Evolutionary conservation across 805 yeast genomes (phyloP), one percentile per base, ranked within the genome.

Genomic region (Starmerella sirachaensis): DNA sequence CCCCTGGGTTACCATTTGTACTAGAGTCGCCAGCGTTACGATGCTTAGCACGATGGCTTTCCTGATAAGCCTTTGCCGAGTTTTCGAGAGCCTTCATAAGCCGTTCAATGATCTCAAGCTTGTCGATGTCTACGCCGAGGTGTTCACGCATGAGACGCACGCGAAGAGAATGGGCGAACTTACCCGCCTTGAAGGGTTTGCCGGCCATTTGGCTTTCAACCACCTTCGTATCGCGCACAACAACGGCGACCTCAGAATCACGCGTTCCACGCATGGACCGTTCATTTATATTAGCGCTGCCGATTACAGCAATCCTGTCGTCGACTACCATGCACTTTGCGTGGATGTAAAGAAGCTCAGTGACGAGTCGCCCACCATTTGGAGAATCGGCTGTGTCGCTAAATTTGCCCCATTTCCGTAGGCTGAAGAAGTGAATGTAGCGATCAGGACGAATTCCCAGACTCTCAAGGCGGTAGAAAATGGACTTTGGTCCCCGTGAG

Each of bases 201-300:
- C 93, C 96, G 43, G 76, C 78, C 96, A 91, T 85, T 10, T 58
- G 59, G 3, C 76, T 69, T 12, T 76, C 68, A 0, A 53, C 41
- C 3, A 38, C 43, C 32, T 62, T 59, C 8, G 78, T 74, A 53
- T 91, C 99, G 46, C 96, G 70, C 5, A 91, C 74, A 38, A 88
- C 61, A 1, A 86, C 83, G 3, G 95, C 94, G 28, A 91, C 78
- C 53, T 91, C 99, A 5, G 96, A 85, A 55, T 91, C 99, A 56
- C 98, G 69, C 16, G 68, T 66, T 12, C 99, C 99, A 50, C 91
- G 68, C 84, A 86, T 86, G 0, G 97, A 88, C 51, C 99, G 70
- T 57, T 91, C 99, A 54, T 91, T 91, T 43, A 91, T 83, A 53
- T 91, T 91, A 0, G 99, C 99, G 53, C 95, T 83, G 2, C 99